Conservation (phyloP, 257 asterid species). For the Verbena officinalis region DNA sequence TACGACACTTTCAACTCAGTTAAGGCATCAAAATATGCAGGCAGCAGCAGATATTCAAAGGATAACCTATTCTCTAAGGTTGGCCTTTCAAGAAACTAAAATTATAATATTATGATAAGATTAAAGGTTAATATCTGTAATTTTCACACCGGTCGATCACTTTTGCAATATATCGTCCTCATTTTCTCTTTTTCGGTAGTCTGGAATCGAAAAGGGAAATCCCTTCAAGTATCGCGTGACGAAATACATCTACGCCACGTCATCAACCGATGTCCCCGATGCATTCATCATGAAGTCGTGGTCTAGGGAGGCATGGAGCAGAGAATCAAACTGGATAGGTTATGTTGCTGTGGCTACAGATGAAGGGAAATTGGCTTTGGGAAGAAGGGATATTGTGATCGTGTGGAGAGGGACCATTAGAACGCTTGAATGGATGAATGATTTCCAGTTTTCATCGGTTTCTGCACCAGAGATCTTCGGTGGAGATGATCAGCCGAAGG, state of each 20-base stretch:
- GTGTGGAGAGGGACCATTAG: conserved; percentile 84
- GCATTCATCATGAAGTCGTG: conserved; percentile 63
- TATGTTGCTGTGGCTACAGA: conserved; percentile 85
- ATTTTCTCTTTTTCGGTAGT: conserved; percentile 36
- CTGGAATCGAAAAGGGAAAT: conserved; percentile 38
- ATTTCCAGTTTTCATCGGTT: conserved; percentile 53
- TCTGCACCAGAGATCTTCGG: conserved; percentile 63
- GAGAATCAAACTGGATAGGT: conserved; percentile 91
- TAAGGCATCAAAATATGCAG: conserved; percentile 70
- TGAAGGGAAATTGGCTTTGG: conserved; percentile 59
- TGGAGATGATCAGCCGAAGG: conserved; percentile 34
- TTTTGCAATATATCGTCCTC: too few species aligned
- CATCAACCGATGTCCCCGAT: conserved; percentile 59
- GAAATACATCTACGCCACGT: conserved; percentile 68
- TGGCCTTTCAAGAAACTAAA: conserved; percentile 23
- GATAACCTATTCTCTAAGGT: conserved; percentile 51
- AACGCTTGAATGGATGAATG: conserved; percentile 73
- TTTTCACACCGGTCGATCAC: too few species aligned
- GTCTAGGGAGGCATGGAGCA: conserved; percentile 80
- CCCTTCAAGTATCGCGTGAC: conserved; percentile 59
- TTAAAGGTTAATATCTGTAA: too few species aligned
- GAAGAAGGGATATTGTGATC: conserved; percentile 76
- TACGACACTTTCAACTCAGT: conserved; percentile 72
- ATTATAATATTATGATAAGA: too few species aligned
- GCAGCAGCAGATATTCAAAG: conserved; percentile 56